phyloP scores from a whole-genome alignment of 768 basidiomycete genomes.

The Mycena maculata region DNA sequence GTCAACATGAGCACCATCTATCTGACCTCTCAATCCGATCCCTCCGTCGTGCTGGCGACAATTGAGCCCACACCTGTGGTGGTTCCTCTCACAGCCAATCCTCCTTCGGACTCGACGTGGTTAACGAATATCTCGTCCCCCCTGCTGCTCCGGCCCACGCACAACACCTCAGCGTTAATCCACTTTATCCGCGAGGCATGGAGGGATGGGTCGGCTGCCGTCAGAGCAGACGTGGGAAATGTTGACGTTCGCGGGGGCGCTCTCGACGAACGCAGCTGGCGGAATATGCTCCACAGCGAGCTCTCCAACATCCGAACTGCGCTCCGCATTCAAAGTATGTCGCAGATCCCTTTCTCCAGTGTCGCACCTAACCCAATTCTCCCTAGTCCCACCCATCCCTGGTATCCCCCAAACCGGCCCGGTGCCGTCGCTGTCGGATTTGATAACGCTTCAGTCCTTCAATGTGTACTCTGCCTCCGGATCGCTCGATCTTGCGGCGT shows the following conservation, averaged over 20 bases:
- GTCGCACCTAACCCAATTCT: background rate
- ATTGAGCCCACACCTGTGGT: constrained; percentile 63
- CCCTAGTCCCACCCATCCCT: constrained; percentile 70
- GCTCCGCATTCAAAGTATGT: constrained; percentile 67
- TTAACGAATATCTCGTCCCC: constrained; percentile 64
- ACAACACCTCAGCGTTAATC: constrained; percentile 59
- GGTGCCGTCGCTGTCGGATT: constrained; percentile 66
- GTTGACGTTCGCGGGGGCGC: constrained; percentile 65
- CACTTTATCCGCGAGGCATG: constrained; percentile 70
- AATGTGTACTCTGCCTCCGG: constrained; percentile 46
- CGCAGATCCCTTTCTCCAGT: constrained; percentile 6
- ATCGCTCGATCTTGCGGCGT: constrained; percentile 58
- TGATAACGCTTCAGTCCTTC: constrained; percentile 73
- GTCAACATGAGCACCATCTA: constrained; percentile 64
- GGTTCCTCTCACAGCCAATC: constrained; percentile 66
- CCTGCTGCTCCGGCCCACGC: constrained; percentile 64
- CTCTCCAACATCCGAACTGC: constrained; percentile 59
- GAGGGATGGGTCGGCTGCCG: constrained; percentile 60
- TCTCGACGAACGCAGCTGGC: constrained; percentile 59
- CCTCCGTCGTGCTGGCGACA: constrained; percentile 55
- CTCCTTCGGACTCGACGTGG: constrained; percentile 67
- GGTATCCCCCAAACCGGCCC: constrained; percentile 67
- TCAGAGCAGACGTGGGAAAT: constrained; percentile 55
- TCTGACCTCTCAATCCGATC: constrained; percentile 58
- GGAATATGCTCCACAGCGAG: constrained; percentile 50